phyloP scores from a whole-genome alignment of 2,329 filamentous ascomycete genomes.

The Pseudopyricularia javanii region DNA sequence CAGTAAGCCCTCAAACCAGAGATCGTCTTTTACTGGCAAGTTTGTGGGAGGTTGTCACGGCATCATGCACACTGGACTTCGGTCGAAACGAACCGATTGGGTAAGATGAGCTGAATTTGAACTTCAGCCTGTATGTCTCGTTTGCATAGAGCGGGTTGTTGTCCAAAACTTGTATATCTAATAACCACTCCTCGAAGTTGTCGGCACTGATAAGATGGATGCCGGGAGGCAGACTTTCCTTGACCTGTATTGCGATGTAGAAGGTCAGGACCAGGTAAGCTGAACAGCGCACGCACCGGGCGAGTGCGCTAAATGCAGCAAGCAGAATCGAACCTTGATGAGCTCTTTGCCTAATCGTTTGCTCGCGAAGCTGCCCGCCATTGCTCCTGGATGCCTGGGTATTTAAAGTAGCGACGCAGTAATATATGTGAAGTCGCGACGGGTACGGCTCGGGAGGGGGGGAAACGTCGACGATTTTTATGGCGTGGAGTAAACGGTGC shows the following conservation, averaged over 20 bases:
- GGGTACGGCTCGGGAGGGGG: too few species aligned
- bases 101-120: conserved; percentile 72
- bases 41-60: background rate
- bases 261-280: background rate
- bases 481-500: background rate
- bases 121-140: conserved; percentile 74
- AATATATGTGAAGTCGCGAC: background rate
- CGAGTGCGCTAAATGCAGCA: background rate
- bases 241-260: conserved; percentile 31
- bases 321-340: conserved; percentile 29
- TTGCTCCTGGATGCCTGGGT: background rate
- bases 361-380: conserved; percentile 27
- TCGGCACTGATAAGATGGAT: conserved; percentile 74
- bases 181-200: conserved; percentile 77
- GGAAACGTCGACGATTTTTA: background rate
- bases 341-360: conserved; percentile 50
- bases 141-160: conserved; percentile 75
- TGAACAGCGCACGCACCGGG: background rate
- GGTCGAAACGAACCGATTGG: conserved; percentile 62
- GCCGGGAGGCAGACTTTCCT: conserved; percentile 46
- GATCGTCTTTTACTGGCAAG: background rate
- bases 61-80: too few species aligned
- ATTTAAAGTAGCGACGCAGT: background rate
- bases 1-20: background rate
- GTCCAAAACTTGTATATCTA: conserved; percentile 88